Percentiles rank a stretch among this genome's conserved stretches.
Evolutionary conservation across 73 alveolate species (phyloP).

Genomic region (Paramecium biaurelia): DNA sequence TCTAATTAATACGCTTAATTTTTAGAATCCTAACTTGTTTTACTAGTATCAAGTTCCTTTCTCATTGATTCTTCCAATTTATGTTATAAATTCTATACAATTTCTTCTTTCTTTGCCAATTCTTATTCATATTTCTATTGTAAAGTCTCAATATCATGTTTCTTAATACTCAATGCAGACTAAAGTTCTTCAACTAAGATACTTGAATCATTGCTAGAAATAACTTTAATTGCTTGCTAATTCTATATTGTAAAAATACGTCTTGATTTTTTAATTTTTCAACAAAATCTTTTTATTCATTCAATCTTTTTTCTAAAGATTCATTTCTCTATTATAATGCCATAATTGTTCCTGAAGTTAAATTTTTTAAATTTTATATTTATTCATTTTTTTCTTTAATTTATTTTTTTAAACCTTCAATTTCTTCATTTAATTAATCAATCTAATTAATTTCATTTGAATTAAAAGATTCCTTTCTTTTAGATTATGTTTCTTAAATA

Average conservation of each 20-base stretch:
- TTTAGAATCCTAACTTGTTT: conserved; percentile 9
- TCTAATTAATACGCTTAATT: conserved; percentile 4
- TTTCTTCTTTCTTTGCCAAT: background rate
- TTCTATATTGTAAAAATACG: background rate
- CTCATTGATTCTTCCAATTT: background rate
- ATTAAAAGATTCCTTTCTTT: background rate
- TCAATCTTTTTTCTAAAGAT: background rate
- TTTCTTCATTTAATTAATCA: background rate
- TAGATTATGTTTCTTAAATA: background rate
- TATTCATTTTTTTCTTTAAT: background rate
- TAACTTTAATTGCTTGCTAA: background rate
- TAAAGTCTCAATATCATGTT: background rate
- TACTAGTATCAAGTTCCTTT: background rate
- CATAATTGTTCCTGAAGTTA: background rate
- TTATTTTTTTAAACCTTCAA: background rate
- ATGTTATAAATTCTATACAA: conserved; percentile 9
- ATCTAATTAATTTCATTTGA: background rate
- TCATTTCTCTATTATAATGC: conserved; percentile 1
- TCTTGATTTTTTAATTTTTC: background rate
- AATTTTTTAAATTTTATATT: background rate
- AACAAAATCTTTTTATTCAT: background rate
- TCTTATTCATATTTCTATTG: background rate
- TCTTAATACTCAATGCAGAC: background rate
- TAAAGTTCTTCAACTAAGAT: background rate
- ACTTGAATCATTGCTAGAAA: background rate